Evolutionary conservation across 352 stramenopile species (phyloP).

Genomic region (Aphanomyces astaci): DNA sequence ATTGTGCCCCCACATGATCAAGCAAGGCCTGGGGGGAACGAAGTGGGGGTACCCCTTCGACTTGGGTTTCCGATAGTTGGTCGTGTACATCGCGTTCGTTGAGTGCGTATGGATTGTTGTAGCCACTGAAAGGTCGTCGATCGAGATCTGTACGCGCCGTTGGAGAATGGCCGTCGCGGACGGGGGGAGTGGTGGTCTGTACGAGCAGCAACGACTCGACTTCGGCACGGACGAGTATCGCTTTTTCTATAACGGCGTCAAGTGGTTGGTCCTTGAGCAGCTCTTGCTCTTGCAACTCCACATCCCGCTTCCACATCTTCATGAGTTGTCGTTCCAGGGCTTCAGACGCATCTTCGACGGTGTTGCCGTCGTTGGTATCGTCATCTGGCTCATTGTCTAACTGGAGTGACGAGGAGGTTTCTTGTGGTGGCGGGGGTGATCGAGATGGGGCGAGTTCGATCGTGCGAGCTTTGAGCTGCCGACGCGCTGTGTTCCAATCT

Average conservation of each 20-base stretch:
- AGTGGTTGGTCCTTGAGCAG: background rate
- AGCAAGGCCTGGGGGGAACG: background rate
- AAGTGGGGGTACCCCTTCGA: background rate
- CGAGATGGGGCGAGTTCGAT: background rate
- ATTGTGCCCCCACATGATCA: background rate
- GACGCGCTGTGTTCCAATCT: background rate
- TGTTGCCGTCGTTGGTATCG: background rate
- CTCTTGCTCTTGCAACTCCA: background rate
- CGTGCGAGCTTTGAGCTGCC: background rate
- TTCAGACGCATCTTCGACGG: background rate
- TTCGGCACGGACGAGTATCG: background rate
- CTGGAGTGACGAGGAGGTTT: background rate
- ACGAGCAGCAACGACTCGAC: background rate
- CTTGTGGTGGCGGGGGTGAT: background rate
- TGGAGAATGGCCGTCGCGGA: background rate
- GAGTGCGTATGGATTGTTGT: background rate
- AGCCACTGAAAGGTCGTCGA: background rate
- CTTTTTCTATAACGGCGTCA: background rate
- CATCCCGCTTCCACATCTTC: conserved; percentile 5
- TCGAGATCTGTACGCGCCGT: background rate
- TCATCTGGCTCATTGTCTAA: background rate
- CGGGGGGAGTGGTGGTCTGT: background rate
- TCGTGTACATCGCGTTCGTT: background rate
- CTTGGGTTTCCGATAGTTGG: background rate
- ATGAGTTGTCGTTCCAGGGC: background rate